Percentiles rank a stretch among this genome's conserved stretches.
phyloP scores from a whole-genome alignment of 73 alveolate species.

The Paramecium sonneborni region DNA sequence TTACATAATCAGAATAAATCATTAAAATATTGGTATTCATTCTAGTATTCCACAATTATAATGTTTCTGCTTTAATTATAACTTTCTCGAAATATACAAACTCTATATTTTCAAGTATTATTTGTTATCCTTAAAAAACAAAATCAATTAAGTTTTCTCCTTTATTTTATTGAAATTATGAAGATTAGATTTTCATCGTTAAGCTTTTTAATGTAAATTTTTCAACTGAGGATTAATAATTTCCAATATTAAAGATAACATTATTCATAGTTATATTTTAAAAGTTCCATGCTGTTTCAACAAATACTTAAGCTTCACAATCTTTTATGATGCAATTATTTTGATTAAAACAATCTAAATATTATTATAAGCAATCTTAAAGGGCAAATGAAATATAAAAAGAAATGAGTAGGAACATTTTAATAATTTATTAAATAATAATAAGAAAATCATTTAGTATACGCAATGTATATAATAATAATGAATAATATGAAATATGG shows the following conservation, averaged over 20 bases:
- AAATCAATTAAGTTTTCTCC: neutral
- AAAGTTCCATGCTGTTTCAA: neutral
- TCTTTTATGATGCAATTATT: neutral
- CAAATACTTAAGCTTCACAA: neutral
- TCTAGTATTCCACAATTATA: neutral
- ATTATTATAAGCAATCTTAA: neutral
- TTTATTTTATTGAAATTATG: neutral
- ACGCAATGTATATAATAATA: no score
- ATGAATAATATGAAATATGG: no score
- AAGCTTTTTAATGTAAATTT: neutral
- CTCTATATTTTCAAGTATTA: neutral
- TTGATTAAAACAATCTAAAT: neutral
- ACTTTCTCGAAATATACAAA: neutral
- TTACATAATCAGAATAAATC: neutral
- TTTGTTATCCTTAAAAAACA: neutral
- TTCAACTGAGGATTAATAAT: neutral
- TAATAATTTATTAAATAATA: neutral
- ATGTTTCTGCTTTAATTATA: neutral
- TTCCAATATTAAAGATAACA: neutral
- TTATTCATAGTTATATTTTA: neutral
- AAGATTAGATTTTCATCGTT: neutral
- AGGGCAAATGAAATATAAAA: neutral
- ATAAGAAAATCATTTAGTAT: neutral
- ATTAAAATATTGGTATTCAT: neutral
- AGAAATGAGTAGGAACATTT: neutral